Percentiles rank a stretch among this genome's conserved stretches.
Conservation (phyloP, 345 rosid species). For the Heritiera fomes region DNA sequence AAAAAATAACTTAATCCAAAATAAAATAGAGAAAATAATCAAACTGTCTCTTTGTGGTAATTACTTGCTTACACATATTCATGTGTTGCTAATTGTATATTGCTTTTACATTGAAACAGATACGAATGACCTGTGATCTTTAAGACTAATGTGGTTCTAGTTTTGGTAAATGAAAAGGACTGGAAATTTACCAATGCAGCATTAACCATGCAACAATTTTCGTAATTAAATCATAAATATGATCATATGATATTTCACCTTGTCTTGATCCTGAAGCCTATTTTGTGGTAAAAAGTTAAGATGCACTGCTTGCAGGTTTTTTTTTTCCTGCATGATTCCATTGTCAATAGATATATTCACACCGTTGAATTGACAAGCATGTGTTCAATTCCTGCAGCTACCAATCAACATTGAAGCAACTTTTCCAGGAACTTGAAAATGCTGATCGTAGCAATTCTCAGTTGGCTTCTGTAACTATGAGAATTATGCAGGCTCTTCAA, state of each 20-base stretch:
- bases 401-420: slow-evolving; percentile 91
- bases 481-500: slow-evolving; percentile 99
- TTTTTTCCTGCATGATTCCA: neutral
- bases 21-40: neutral
- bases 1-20: neutral
- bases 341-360: neutral
- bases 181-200: neutral
- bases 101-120: neutral
- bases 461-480: slow-evolving; percentile 85
- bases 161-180: neutral
- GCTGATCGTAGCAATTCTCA: slow-evolving; percentile 66
- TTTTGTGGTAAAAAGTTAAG: neutral
- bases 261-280: neutral
- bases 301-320: neutral
- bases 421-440: slow-evolving; percentile 87
- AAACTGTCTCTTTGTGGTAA: neutral
- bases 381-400: slow-evolving; percentile 55
- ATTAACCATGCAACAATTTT: neutral
- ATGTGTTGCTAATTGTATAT: neutral
- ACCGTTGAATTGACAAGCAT: slow-evolving; percentile 9
- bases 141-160: neutral
- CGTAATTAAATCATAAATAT: neutral
- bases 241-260: neutral
- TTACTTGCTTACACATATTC: slow-evolving; percentile 1
- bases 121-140: neutral